A percentile compares a stretch with the other conserved stretches of the same genome.
Evolutionary conservation across 192 early-diverging fungal species (phyloP).

Genomic region (Linnemannia hyalina): DNA sequence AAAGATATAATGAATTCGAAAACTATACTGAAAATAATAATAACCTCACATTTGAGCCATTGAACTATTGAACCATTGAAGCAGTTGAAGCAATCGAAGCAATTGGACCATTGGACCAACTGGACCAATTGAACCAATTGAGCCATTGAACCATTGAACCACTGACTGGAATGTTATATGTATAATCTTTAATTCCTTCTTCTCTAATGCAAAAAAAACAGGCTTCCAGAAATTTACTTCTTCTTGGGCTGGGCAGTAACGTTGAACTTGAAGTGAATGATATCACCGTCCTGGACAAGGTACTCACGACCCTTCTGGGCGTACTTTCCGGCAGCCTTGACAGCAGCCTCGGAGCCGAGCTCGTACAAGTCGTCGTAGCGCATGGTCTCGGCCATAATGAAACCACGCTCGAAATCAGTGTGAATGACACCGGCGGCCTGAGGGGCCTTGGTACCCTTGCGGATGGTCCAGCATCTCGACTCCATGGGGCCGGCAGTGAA

Average conservation of each 20-base stretch:
- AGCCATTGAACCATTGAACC: not conserved
- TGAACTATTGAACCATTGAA: not conserved
- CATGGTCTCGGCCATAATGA: conserved; percentile 96
- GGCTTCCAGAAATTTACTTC: conserved; percentile 32
- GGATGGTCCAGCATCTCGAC: conserved; percentile 54
- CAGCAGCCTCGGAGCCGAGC: conserved; percentile 85
- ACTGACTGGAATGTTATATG: not conserved
- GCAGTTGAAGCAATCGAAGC: too few species aligned
- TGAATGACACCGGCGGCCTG: conserved; percentile 96
- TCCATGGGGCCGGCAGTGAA: conserved; percentile 95
- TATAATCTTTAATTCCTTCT: not conserved
- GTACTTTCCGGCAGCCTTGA: conserved; percentile 94
- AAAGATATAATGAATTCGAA: not conserved
- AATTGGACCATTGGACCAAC: too few species aligned
- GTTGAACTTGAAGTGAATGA: conserved; percentile 83
- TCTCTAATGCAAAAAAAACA: conserved; percentile 8
- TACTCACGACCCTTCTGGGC: conserved; percentile 93
- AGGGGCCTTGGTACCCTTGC: conserved; percentile 85
- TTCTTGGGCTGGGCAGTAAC: conserved; percentile 66
- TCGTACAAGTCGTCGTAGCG: conserved; percentile 89
- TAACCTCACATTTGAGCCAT: not conserved
- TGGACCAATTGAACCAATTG: not conserved
- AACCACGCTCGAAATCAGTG: conserved; percentile 85
- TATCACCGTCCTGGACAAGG: conserved; percentile 93
- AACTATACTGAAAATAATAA: not conserved